Conservation (phyloP, 495 filamentous ascomycete species). For the Xylaria telfairii region DNA sequence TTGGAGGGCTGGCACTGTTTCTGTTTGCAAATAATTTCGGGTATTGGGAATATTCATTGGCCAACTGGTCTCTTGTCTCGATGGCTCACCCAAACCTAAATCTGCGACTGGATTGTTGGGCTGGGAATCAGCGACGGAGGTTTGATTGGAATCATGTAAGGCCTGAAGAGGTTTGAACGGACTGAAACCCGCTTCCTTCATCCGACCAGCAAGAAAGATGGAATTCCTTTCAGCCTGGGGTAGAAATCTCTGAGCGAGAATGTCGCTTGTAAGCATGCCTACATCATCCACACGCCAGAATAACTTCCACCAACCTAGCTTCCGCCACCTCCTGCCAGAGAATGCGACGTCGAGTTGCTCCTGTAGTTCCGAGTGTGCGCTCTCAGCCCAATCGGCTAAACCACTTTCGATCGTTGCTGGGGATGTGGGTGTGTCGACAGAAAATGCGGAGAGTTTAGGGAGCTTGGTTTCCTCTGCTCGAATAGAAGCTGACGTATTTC, state of each 20-base stretch:
- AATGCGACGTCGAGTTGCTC: slow-evolving; percentile 78
- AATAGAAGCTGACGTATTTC: slow-evolving; percentile 62
- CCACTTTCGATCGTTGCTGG: slow-evolving; percentile 59
- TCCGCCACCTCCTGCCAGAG: slow-evolving; percentile 69
- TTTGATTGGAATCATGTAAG: slow-evolving; percentile 11
- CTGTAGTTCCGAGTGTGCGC: slow-evolving; percentile 81
- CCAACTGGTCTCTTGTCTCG: slow-evolving; percentile 37
- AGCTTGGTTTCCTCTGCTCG: slow-evolving; percentile 53
- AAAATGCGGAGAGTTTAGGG: slow-evolving; percentile 32
- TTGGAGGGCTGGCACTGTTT: slow-evolving; percentile 77
- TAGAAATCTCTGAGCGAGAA: slow-evolving; percentile 77
- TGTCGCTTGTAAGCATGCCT: slow-evolving; percentile 75
- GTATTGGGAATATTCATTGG: slow-evolving; percentile 60
- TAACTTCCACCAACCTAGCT: slow-evolving; percentile 90
- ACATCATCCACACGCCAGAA: slow-evolving; percentile 96
- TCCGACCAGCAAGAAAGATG: slow-evolving; percentile 80
- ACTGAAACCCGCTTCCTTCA: slow-evolving; percentile 65
- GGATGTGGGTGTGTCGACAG: slow-evolving; percentile 49
- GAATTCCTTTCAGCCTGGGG: slow-evolving; percentile 72
- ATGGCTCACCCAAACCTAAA: neutral
- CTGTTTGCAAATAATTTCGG: slow-evolving; percentile 64
- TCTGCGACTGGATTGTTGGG: slow-evolving; percentile 4
- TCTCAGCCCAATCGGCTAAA: slow-evolving; percentile 75
- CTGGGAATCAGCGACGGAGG: slow-evolving; percentile 10
- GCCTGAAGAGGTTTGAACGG: slow-evolving; percentile 32